Evolutionary conservation across 2,329 filamentous ascomycete species (phyloP), one percentile per base, ranked within the genome.

Genomic region (Colletotrichum sojae): DNA sequence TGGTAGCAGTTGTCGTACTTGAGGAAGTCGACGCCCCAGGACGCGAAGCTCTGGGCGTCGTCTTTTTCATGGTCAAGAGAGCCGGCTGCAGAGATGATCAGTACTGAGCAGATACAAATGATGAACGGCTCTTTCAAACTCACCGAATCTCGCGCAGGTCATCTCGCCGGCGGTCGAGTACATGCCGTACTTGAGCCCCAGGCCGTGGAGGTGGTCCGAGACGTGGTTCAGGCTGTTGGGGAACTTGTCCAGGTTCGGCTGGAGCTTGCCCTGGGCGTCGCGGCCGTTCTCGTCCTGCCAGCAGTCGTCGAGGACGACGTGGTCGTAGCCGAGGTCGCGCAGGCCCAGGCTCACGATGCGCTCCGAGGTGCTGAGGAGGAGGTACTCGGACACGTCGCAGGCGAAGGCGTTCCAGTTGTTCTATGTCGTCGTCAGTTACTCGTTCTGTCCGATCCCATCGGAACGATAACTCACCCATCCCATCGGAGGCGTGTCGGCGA

Each of bases 21-120:
- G 45, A 87, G 76, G 57, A 86, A 86, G 71, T 86, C 84, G 61
- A 87, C 79, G 2, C 83, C 84, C 85, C 85, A 88, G 13, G 80
- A 78, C 1, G 85, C 84, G 71, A 86, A 89, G 0, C 82, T 82
- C 71, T 83, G 72, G 0, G 87, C 88, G 73, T 89, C 88, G 10
- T 85, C 75, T 4, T 79, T 74, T 71, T 90, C 88, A 70, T 85
- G 82, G 9, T 84, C 86, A 18, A 88, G 75, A 31, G 82, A 85
- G 2, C 84, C 87, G 20, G 84, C 71, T 68, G 13, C n/a, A n/a
- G n/a, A n/a, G n/a, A n/a, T n/a, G n/a, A n/a, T n/a, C n/a, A n/a
- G n/a, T n/a, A n/a, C n/a, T n/a, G n/a, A n/a, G n/a, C n/a, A n/a
- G n/a, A n/a, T n/a, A n/a, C n/a, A n/a, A 56, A 48, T 15, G 6